These are phyloP conservation scores for Solanum dulcamara DNA, from an alignment of 257 asterid species.

Conservation along the genomic window DNA sequence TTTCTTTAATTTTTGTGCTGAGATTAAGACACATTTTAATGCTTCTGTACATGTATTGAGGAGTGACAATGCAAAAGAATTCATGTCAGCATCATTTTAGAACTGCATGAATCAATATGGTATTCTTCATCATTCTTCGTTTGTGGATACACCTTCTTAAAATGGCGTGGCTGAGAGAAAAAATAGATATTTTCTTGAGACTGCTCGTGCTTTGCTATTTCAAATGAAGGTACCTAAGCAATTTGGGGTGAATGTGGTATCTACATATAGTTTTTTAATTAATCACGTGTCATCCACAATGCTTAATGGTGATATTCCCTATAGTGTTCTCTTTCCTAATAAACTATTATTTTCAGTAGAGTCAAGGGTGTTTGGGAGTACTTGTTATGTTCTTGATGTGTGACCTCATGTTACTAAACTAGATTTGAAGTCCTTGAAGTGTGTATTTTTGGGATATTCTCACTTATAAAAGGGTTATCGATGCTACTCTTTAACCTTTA, in stretches of 20 bases:
- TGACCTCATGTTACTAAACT: too few relatives aligned
- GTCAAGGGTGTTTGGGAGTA: too few relatives aligned
- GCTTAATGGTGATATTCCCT: background rate
- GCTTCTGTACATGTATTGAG: background rate
- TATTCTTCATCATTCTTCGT: background rate
- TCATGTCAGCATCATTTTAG: background rate
- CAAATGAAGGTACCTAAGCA: background rate
- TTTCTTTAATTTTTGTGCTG: background rate
- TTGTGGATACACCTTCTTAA: background rate
- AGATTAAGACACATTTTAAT: background rate
- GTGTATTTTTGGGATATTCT: too few relatives aligned
- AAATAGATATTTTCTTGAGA: too few relatives aligned
- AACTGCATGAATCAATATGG: background rate
- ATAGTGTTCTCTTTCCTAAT: background rate
- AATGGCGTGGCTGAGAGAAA: background rate
- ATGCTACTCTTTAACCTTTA: too few relatives aligned
- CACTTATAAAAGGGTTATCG: too few relatives aligned
- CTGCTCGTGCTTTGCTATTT: background rate
- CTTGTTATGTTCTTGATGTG: too few relatives aligned
- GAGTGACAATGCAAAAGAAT: background rate
- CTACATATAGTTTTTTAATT: background rate
- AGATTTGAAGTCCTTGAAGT: too few relatives aligned
- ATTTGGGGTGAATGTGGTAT: background rate
- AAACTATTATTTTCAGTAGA: too few relatives aligned
- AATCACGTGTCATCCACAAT: background rate